phyloP scores from a whole-genome alignment of 148 eudicot genomes.

The Amaranthus palmeri region DNA sequence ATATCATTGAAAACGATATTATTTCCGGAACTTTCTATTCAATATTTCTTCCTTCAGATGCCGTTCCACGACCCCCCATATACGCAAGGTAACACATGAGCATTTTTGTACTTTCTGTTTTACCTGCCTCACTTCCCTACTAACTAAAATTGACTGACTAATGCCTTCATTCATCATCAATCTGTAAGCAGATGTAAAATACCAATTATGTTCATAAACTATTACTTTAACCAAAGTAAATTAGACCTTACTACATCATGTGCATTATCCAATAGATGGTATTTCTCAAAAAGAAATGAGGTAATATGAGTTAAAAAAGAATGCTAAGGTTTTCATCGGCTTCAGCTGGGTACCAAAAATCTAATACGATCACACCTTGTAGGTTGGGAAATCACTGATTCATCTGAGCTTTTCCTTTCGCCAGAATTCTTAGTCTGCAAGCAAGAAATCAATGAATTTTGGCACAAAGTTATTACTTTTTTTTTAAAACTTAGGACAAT shows the following conservation, averaged over 20 bases:
- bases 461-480: not conserved
- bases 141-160: slow-evolving; percentile 95
- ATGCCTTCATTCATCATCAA: slow-evolving; percentile 91
- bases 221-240: not conserved
- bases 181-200: slow-evolving; percentile 42
- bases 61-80: slow-evolving; percentile 97
- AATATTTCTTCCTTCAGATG: slow-evolving; percentile 50
- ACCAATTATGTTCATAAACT: not conserved
- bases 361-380: too few relatives aligned
- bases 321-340: too few relatives aligned
- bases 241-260: too few relatives aligned
- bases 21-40: too few relatives aligned
- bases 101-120: slow-evolving; percentile 94
- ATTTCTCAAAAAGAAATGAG: slow-evolving; percentile 29
- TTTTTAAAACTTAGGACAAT: too few relatives aligned
- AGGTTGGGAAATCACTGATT: slow-evolving; percentile 39
- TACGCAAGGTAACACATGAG: slow-evolving; percentile 99
- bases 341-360: too few relatives aligned
- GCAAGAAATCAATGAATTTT: slow-evolving; percentile 27
- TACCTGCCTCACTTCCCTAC: slow-evolving; percentile 99
- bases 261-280: slow-evolving; percentile 49
- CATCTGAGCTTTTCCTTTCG: slow-evolving; percentile 32
- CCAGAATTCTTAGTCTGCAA: slow-evolving; percentile 25
- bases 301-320: not conserved
- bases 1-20: too few relatives aligned